phyloP scores from a whole-genome alignment of 768 basidiomycete genomes.

The Auricularia sp. region DNA sequence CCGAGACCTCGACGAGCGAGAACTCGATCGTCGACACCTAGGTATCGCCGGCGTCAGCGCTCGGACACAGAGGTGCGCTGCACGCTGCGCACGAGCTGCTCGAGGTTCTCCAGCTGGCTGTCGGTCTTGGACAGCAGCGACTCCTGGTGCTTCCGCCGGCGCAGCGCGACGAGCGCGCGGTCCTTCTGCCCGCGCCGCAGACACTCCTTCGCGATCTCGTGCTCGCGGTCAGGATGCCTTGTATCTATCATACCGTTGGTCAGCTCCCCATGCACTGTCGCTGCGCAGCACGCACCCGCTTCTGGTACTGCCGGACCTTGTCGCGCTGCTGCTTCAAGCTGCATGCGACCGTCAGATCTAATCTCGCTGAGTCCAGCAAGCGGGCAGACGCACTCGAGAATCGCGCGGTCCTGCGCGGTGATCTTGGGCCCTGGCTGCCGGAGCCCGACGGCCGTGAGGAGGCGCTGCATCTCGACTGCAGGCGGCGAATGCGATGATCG shows the following conservation, averaged over 20 bases:
- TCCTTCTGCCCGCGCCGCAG: constrained; percentile 77
- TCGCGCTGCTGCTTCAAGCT: constrained; percentile 95
- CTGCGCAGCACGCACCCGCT: constrained; percentile 46
- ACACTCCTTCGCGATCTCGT: constrained; percentile 78
- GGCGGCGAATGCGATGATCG: not conserved
- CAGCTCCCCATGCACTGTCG: not conserved
- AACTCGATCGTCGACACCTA: constrained; percentile 97
- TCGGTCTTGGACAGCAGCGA: constrained; percentile 81
- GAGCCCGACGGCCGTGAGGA: not conserved
- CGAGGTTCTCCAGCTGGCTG: constrained; percentile 75
- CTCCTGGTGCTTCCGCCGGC: constrained; percentile 91
- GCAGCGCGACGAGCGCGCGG: constrained; percentile 75
- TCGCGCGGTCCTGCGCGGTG: constrained; percentile 86
- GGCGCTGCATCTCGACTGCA: not conserved
- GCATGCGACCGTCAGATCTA: constrained; percentile 13
- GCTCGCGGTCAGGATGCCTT: constrained; percentile 77
- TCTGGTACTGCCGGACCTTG: constrained; percentile 92
- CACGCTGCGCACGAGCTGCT: constrained; percentile 61
- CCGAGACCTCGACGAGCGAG: constrained; percentile 85
- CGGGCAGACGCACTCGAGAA: constrained; percentile 70
- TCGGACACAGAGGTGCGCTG: not conserved
- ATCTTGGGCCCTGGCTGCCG: constrained; percentile 51
- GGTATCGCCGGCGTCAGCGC: not conserved
- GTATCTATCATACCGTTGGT: constrained; percentile 45
- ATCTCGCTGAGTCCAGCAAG: too few relatives aligned